Evolutionary conservation across 331 rosid species (phyloP).

Genomic region (Prunus yedoensis): DNA sequence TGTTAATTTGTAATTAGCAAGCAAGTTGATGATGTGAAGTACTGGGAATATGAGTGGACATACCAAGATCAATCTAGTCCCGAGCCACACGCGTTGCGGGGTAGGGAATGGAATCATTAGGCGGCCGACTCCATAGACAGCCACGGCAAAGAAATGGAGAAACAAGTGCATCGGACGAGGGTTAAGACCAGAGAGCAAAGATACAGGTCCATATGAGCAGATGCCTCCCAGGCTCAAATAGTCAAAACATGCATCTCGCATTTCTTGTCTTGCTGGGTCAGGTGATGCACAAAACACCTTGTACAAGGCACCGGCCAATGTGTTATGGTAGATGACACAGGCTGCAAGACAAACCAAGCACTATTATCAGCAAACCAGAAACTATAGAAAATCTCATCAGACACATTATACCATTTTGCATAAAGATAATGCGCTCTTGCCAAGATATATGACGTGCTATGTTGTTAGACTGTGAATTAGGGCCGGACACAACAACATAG

Average conservation of each 20-base stretch:
- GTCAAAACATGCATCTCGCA: constrained; percentile 72
- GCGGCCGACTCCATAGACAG: constrained; percentile 69
- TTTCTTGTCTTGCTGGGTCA: constrained; percentile 65
- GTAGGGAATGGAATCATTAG: constrained; percentile 63
- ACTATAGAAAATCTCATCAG: background rate
- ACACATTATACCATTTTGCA: background rate
- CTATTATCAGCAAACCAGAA: background rate
- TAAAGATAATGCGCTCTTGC: no score
- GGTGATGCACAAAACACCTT: constrained; percentile 77
- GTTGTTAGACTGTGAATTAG: background rate
- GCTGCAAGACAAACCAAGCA: constrained; percentile 44
- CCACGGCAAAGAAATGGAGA: constrained; percentile 69
- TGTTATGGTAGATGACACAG: constrained; percentile 79
- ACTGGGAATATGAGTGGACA: background rate
- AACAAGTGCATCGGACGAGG: constrained; percentile 63
- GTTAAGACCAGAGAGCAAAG: constrained; percentile 74
- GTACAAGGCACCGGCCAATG: constrained; percentile 68
- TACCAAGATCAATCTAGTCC: constrained; percentile 58
- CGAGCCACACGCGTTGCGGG: constrained; percentile 53
- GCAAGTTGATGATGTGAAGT: background rate
- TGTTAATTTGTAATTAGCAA: background rate
- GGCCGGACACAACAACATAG: background rate
- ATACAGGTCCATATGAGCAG: constrained; percentile 65
- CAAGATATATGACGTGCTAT: background rate
- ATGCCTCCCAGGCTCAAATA: constrained; percentile 82